Conservation (phyloP, 306 rosid species). For the Albizia julibrissin region DNA sequence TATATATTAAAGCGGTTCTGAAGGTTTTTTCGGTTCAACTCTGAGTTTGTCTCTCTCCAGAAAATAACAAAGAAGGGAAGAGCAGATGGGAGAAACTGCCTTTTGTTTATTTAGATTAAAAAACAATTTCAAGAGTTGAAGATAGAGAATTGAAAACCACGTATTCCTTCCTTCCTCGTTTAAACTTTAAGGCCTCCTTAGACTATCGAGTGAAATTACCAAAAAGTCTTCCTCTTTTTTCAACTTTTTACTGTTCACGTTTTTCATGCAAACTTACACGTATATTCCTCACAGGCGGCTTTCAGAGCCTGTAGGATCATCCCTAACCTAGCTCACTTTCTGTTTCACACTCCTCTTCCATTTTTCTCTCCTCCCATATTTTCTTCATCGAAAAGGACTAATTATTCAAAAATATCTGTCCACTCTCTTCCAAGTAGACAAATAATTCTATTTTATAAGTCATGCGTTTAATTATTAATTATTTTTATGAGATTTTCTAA, state of each 20-base stretch:
- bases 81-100: conserved; percentile 29
- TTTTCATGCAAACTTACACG: conserved; percentile 72
- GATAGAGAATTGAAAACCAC: conserved; percentile 23
- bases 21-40: conserved; percentile 31
- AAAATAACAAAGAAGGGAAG: conserved; percentile 28
- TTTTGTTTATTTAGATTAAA: conserved; percentile 7
- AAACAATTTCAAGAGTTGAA: conserved; percentile 26
- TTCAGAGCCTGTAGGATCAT: background rate
- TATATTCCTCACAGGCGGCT: conserved; percentile 28
- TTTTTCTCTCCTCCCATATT: background rate
- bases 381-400: background rate
- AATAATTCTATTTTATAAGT: background rate
- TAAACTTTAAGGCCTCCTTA: conserved; percentile 1
- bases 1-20: conserved; percentile 52
- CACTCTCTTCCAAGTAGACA: background rate
- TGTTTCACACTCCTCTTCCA: background rate
- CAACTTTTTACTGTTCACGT: conserved; percentile 42
- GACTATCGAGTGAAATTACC: conserved; percentile 40
- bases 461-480: background rate
- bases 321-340: background rate
- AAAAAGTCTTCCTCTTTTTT: conserved; percentile 39
- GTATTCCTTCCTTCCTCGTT: conserved; percentile 29
- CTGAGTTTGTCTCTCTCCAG: conserved; percentile 23
- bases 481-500: background rate
- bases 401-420: background rate